A percentile compares a stretch with the other conserved stretches of the same genome.
These are phyloP conservation scores for Podaxis carcinomalis DNA, from an alignment of 768 basidiomycete genomes.

Conservation along the genomic window DNA sequence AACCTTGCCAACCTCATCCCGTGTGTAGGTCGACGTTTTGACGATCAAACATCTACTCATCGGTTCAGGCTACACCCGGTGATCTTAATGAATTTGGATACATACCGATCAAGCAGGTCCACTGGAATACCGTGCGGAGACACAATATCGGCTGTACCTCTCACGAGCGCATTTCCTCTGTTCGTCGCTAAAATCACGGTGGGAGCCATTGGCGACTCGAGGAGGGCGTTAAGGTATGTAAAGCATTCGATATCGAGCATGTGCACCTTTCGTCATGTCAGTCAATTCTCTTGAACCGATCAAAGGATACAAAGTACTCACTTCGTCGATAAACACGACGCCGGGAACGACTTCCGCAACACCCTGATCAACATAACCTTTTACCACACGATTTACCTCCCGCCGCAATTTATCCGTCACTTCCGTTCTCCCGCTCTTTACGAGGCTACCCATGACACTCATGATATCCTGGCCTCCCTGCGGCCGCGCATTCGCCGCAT, in stretches of 20 bases:
- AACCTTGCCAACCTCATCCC: slow-evolving; percentile 83
- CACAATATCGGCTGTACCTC: slow-evolving; percentile 89
- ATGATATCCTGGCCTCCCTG: slow-evolving; percentile 98
- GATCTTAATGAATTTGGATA: slow-evolving; percentile 6
- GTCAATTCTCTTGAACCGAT: background rate
- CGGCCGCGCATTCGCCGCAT: slow-evolving; percentile 94
- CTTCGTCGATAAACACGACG: slow-evolving; percentile 98
- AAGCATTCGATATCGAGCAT: slow-evolving; percentile 99
- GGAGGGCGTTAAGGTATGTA: slow-evolving; percentile 92
- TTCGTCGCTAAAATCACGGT: slow-evolving; percentile 98
- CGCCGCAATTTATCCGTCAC: slow-evolving; percentile 93
- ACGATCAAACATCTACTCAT: slow-evolving; percentile 83
- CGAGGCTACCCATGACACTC: slow-evolving; percentile 91
- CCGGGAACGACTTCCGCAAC: slow-evolving; percentile 98
- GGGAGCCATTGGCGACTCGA: slow-evolving; percentile 96
- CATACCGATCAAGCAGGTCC: slow-evolving; percentile 88
- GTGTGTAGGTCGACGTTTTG: slow-evolving; percentile 79
- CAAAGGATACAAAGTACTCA: slow-evolving; percentile 29
- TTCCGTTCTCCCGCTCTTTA: slow-evolving; percentile 91
- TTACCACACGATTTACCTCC: slow-evolving; percentile 97
- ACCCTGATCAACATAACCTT: slow-evolving; percentile 96
- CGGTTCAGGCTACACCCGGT: slow-evolving; percentile 4
- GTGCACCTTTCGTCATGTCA: slow-evolving; percentile 65
- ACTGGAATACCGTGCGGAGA: slow-evolving; percentile 93
- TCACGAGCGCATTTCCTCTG: slow-evolving; percentile 85